Base-by-base conservation (phyloP, 768 basidiomycete species). In the Pleurotus eryngii region DNA sequence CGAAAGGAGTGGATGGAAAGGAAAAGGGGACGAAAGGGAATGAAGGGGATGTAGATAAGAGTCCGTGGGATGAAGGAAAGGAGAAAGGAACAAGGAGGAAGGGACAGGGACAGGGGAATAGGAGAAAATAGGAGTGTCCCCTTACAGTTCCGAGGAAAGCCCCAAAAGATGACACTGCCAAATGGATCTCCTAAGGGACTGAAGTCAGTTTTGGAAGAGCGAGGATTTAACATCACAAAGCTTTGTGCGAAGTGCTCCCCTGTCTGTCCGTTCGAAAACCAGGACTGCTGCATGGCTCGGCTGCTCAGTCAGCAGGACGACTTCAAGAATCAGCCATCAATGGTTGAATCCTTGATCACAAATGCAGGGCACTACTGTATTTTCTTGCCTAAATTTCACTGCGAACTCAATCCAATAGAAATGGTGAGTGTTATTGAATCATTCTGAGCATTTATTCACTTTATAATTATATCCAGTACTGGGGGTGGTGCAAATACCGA, bases 361-460 rank as follows among this genome's bases (percentile, higher is more conserved):
- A 53, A 49, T 6, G 39, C 61, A 5, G 24, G 24, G 24, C 24
- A 24, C 5, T 24, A 24, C 24, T 24, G 24, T 24, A 24, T 24
- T 24, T 72, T 74, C 58, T 57, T 69, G 4, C 59, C 56, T 40
- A 76, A 76, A 59, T 76, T 72, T 60, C 46, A 76, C 49, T 73
- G 71, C 49, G 67, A 76, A 62, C 63, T 75, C 7, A 75, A 76
- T 59, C 68, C 69, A 38, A 76, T 76, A 62, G 75, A 76, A 60
- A 70, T 72, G 68, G 67, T 70, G 61, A 50, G 66, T 49, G 7
- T 56, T 42, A 46, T 22, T 57, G 5, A 15, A 40, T 50, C 40
- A 8, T 20, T 17, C n/a, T n/a, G n/a, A 37, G 30, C 18, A 49
- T 2, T 38, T 7, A 27, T 46, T 22, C 38, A 26, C 24, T 17